Base-by-base conservation (phyloP, 2,329 filamentous ascomycete genomes). In the Arthrobotrys iridis region DNA sequence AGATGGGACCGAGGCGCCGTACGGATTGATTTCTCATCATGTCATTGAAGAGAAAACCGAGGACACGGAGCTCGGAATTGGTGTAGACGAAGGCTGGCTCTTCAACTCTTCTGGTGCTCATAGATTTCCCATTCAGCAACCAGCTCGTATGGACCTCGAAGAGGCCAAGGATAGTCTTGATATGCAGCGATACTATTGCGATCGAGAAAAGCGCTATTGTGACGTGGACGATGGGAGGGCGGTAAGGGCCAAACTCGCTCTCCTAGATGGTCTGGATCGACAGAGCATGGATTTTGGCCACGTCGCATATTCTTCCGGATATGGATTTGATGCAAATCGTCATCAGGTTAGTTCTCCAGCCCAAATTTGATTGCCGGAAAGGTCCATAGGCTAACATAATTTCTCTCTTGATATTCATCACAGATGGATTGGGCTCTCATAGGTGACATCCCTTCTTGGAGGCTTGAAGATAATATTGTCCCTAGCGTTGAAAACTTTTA, bases 381-480 rank as follows among this genome's bases (percentile, higher is more conserved):
- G 41, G 13, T 0, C n/a, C 28, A 40, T 11, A 35, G n/a, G 28
- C 57, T 75, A 48, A 75, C 22, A 6, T 11, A 20, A 1, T 4
- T 18, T 7, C 3, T 35, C 46, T 7, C 13, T 52, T 52, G 24
- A 13, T 5, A 13, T 10, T 15, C 4, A 7, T 13, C 6, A 13
- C 11, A 76, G 72, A 76, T 76, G 72, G 72, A 76, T 22, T 76
- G 72, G 72, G 72, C 72, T 37, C 65, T 76, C 18, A 71, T 76
- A 20, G 72, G 72, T 33, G 72, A 76, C 22, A 76, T 76, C 8
- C 72, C 72, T 37, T 62, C 72, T 18, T 76, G 72, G 72, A 70
- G 72, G 26, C 55, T 76, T 7, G 65, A 76, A 22, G 72, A 76
- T 43, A 76, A 76, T 37, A 57, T 76, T 20, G 72, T 76, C 4